Conservation (phyloP, 2,329 filamentous ascomycete species). For the Plectosphaerella sp. region DNA sequence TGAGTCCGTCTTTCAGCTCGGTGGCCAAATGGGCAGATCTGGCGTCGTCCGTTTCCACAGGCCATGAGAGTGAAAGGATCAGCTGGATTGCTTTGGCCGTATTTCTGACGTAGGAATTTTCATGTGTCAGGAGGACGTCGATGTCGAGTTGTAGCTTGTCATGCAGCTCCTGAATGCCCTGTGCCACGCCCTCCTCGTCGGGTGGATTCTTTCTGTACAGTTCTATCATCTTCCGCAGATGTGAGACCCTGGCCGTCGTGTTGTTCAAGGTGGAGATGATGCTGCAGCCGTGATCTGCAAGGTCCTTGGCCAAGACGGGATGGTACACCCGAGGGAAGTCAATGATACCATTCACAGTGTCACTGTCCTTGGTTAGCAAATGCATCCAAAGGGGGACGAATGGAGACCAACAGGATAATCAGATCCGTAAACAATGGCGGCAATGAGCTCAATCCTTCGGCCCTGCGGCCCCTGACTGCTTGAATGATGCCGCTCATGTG, state of each 20-base stretch:
- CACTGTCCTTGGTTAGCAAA: neutral
- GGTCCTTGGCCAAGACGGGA: neutral
- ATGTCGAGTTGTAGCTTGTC: neutral
- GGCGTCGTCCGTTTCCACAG: neutral
- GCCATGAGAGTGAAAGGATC: neutral
- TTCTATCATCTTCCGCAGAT: neutral
- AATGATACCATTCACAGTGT: neutral
- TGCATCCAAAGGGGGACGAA: neutral
- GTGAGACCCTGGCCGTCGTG: neutral
- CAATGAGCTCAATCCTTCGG: neutral
- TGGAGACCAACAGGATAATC: neutral
- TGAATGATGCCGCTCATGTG: conserved; percentile 4
- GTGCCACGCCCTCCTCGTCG: neutral
- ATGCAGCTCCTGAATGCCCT: neutral
- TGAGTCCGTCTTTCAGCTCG: neutral
- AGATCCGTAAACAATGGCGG: neutral
- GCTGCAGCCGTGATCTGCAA: neutral
- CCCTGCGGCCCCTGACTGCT: neutral
- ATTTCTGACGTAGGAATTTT: neutral
- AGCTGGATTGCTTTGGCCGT: neutral
- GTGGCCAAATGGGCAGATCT: neutral
- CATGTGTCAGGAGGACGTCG: neutral
- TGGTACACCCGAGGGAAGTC: neutral
- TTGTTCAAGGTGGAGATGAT: neutral
- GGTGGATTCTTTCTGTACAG: neutral